Percentiles rank a stretch among this genome's conserved stretches.
phyloP scores from a whole-genome alignment of 208 protist species.

The Crithidia bombi region DNA sequence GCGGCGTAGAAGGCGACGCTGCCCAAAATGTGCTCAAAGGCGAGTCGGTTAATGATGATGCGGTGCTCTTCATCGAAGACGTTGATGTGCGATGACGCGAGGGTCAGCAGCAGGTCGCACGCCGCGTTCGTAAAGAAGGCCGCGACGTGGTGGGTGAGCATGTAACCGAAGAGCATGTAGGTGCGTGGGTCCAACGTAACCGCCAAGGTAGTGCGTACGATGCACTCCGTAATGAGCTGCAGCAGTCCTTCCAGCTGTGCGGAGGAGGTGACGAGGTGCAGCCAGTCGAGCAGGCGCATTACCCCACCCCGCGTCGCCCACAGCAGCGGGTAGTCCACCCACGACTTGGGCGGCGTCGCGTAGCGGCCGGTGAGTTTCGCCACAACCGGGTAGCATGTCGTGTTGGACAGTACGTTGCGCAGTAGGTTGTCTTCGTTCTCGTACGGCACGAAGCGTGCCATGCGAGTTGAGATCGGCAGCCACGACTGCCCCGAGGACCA shows the following conservation, averaged over 20 bases:
- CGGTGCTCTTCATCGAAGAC: conserved; percentile 63
- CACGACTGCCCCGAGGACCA: background rate
- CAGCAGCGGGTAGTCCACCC: conserved; percentile 75
- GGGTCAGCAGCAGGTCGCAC: conserved; percentile 60
- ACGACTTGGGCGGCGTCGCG: conserved; percentile 61
- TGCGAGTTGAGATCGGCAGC: conserved; percentile 49
- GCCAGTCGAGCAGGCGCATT: conserved; percentile 71
- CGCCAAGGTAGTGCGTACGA: conserved; percentile 45
- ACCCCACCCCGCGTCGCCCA: conserved; percentile 71
- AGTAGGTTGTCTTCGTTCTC: conserved; percentile 61
- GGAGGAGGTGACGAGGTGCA: conserved; percentile 44
- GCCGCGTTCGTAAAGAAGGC: conserved; percentile 53
- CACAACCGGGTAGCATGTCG: conserved; percentile 42
- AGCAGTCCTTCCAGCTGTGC: conserved; percentile 59
- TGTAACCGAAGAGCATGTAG: conserved; percentile 70
- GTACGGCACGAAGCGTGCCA: conserved; percentile 79
- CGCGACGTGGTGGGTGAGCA: conserved; percentile 55
- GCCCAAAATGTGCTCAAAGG: conserved; percentile 74
- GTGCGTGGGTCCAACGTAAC: conserved; percentile 59
- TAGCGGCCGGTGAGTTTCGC: conserved; percentile 77
- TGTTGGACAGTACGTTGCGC: conserved; percentile 44
- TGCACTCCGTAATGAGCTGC: conserved; percentile 47
- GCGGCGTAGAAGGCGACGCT: conserved; percentile 58
- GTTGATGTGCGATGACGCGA: conserved; percentile 50
- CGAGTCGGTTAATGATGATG: conserved; percentile 80